phyloP scores from a whole-genome alignment of 2,329 filamentous ascomycete genomes.

The Phyllosticta capitalensis region DNA sequence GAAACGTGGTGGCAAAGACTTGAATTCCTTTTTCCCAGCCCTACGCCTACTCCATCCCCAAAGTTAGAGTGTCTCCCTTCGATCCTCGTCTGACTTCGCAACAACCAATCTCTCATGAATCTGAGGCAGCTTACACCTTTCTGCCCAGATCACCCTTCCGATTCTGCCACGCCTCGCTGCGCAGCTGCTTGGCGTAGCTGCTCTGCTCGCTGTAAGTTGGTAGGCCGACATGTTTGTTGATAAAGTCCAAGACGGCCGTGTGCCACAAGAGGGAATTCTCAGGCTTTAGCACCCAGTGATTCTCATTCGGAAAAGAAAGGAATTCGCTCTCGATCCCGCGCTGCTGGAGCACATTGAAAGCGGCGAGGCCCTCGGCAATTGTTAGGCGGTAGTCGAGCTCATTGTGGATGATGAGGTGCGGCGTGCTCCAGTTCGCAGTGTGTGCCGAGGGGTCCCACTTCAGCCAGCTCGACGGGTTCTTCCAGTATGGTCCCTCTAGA shows the following conservation, averaged over 20 bases:
- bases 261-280: slow-evolving; percentile 93
- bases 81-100: neutral
- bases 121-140: neutral
- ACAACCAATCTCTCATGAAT: neutral
- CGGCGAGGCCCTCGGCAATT: slow-evolving; percentile 72
- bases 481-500: slow-evolving; percentile 23
- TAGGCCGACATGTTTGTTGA: slow-evolving; percentile 50
- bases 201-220: slow-evolving; percentile 28
- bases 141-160: slow-evolving; percentile 4
- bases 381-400: slow-evolving; percentile 84
- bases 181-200: slow-evolving; percentile 11
- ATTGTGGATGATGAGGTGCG: slow-evolving; percentile 82
- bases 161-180: slow-evolving; percentile 3
- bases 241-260: slow-evolving; percentile 70
- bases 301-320: slow-evolving; percentile 71
- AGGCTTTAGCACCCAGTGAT: slow-evolving; percentile 72
- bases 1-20: too few relatives aligned
- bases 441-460: slow-evolving; percentile 49
- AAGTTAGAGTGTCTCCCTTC: neutral
- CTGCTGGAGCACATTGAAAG: slow-evolving; percentile 78
- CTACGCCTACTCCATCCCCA: too few relatives aligned
- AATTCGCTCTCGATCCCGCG: slow-evolving; percentile 67
- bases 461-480: slow-evolving; percentile 39
- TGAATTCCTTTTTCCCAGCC: too few relatives aligned
- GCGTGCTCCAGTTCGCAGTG: slow-evolving; percentile 67